Base-by-base conservation (phyloP, 345 rosid genomes). In the Ricinus communis region DNA sequence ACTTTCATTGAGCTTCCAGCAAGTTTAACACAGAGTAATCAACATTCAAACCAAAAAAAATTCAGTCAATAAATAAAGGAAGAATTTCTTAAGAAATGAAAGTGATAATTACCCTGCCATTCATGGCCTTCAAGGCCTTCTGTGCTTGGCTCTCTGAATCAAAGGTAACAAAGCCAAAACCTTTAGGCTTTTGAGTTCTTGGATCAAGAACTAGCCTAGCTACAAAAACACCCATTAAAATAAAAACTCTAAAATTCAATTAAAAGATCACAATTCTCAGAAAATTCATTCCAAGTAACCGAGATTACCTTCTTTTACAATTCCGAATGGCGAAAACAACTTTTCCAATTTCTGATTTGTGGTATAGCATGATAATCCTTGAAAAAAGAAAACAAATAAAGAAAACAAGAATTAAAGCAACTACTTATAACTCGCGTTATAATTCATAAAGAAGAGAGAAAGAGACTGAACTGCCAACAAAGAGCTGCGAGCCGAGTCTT, bases 91-190 rank as follows among this genome's bases (percentile, higher is more conserved):
- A 33, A 33, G 38, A 33, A 14, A 45, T 9, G 38, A 24, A 22
- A 18, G 1, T 66, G 43, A 45, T 40, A 56, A 63, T 73, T 83
- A 76, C 89, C 88, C 87, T 85, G 76, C 90, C 91, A 74, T 89
- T 77, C 82, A 89, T 71, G 73, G 82, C 74, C 81, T 87, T 83
- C 71, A 87, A 21, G 11, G 95, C 97, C 69, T 81, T 84, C 19
- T 68, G 82, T 0, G 95, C 93, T 16, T 87, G 91, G 38, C 52
- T 49, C 66, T 84, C 88, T 3, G 86, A 85, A 43, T 85, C 84
- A 45, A 79, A 91, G 0, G 85, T 81, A 38, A 89, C 79, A 58
- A 91, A 91, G 36, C 95, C 97, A 22, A 84, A 91, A 19, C 97
- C 93, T 82, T 85, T 86, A 15, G 89, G 89, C 72, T 90, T 86